Conservation (phyloP, 2,329 filamentous ascomycete species). For the Colletotrichum sp. region DNA sequence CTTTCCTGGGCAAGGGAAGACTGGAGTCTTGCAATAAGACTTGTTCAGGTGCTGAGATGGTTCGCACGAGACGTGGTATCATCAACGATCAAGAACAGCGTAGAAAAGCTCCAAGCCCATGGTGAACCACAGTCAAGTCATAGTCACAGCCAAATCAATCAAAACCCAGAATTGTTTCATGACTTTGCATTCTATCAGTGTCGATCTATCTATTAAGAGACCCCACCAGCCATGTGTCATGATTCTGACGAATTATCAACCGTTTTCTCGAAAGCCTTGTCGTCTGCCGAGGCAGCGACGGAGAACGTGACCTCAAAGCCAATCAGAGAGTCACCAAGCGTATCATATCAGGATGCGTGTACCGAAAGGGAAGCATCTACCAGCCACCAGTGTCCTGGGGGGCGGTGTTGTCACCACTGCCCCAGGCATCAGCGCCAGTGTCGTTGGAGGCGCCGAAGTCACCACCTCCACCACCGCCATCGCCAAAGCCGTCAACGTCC, state of each 20-base stretch:
- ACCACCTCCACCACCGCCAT: constrained; percentile 2
- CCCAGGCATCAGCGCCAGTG: not conserved
- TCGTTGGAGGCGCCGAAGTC: not conserved
- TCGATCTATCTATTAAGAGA: not conserved
- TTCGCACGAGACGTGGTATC: not conserved
- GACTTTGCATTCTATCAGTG: not conserved
- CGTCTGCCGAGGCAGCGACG: constrained; percentile 12
- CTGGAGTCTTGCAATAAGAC: not conserved
- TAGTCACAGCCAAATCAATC: not conserved
- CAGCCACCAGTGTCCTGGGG: not conserved
- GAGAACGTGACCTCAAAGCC: constrained; percentile 10
- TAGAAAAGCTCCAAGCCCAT: not conserved
- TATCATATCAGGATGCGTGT: not conserved
- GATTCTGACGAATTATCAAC: not conserved
- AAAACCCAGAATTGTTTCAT: not conserved
- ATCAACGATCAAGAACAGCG: not conserved
- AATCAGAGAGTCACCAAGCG: constrained; percentile 1
- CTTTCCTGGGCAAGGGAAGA: not conserved
- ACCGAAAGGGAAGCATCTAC: not conserved
- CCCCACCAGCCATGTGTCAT: not conserved
- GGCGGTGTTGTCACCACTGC: not conserved
- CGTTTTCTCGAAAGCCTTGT: constrained; percentile 13
- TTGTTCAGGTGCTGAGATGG: not conserved
- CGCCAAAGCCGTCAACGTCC: constrained; percentile 26
- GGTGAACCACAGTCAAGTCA: not conserved